A percentile compares a stretch with the other conserved stretches of the same genome.
Evolutionary conservation across 768 basidiomycete species (phyloP).

Genomic region (Xerocomus spinulosus): DNA sequence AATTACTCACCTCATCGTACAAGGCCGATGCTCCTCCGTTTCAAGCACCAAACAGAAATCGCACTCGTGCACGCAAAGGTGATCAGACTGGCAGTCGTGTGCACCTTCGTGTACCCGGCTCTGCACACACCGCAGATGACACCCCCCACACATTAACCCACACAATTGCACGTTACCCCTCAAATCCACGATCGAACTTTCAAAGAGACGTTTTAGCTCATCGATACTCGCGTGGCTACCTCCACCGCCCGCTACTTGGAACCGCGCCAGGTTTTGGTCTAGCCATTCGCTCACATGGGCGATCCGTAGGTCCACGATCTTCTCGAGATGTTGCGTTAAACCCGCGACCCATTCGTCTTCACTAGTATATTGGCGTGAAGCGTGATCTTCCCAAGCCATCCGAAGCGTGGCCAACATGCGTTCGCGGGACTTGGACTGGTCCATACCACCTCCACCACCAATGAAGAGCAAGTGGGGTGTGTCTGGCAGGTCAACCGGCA

Average conservation of each 20-base stretch:
- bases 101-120: slow-evolving; percentile 40
- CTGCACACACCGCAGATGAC: slow-evolving; percentile 47
- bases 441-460: slow-evolving; percentile 8
- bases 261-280: slow-evolving; percentile 43
- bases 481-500: slow-evolving; percentile 36
- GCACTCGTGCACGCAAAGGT: slow-evolving; percentile 43
- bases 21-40: slow-evolving; percentile 31
- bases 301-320: slow-evolving; percentile 40
- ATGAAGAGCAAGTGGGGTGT: slow-evolving; percentile 36
- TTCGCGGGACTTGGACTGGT: slow-evolving; percentile 19
- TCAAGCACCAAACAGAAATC: slow-evolving; percentile 34
- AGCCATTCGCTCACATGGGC: slow-evolving; percentile 51
- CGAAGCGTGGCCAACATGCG: slow-evolving; percentile 11
- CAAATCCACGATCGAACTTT: slow-evolving; percentile 41
- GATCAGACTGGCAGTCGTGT: slow-evolving; percentile 51
- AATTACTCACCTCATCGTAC: slow-evolving; percentile 44
- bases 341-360: slow-evolving; percentile 37
- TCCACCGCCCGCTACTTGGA: slow-evolving; percentile 27
- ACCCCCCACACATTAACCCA: slow-evolving; percentile 41
- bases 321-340: slow-evolving; percentile 37
- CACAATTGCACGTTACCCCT: slow-evolving; percentile 46
- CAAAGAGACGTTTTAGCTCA: slow-evolving; percentile 41
- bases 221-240: slow-evolving; percentile 40
- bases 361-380: slow-evolving; percentile 14
- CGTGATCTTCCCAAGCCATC: slow-evolving; percentile 13